These are phyloP conservation scores for Ajuga chamaepitys DNA, from an alignment of 257 asterid species.

Conservation along the genomic window DNA sequence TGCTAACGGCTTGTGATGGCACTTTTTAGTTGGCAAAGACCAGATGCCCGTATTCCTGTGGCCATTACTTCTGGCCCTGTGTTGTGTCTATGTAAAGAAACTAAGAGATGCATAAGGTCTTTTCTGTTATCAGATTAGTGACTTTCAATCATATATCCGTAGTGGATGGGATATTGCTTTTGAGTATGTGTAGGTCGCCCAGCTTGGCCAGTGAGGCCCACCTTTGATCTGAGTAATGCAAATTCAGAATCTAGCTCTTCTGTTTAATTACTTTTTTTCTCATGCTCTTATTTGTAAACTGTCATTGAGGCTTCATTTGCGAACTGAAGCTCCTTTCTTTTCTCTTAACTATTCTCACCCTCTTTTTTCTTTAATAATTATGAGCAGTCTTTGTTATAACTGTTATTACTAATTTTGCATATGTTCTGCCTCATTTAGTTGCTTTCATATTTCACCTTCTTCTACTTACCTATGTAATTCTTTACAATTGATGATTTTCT, in stretches of 20 bases:
- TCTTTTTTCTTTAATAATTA: neutral
- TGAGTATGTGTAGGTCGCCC: neutral
- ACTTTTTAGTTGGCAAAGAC: neutral
- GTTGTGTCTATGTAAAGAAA: neutral
- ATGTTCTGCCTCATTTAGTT: neutral
- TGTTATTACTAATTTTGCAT: neutral
- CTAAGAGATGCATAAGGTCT: neutral
- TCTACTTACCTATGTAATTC: neutral
- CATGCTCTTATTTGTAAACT: neutral
- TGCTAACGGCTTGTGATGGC: neutral
- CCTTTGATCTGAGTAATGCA: neutral
- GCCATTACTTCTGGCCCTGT: neutral
- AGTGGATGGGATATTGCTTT: neutral
- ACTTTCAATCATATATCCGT: neutral
- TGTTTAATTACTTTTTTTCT: neutral
- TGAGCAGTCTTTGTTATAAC: neutral
- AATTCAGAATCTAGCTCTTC: neutral
- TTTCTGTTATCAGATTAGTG: neutral
- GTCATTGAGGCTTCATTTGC: constrained; percentile 1
- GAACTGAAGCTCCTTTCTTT: neutral
- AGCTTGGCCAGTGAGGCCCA: constrained; percentile 1
- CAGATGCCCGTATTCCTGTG: neutral
- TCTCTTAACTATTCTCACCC: no score
- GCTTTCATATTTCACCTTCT: constrained; percentile 7
- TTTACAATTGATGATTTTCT: constrained; percentile 2